Evolutionary conservation across 345 rosid species (phyloP).

Genomic region (Laguncularia racemosa): DNA sequence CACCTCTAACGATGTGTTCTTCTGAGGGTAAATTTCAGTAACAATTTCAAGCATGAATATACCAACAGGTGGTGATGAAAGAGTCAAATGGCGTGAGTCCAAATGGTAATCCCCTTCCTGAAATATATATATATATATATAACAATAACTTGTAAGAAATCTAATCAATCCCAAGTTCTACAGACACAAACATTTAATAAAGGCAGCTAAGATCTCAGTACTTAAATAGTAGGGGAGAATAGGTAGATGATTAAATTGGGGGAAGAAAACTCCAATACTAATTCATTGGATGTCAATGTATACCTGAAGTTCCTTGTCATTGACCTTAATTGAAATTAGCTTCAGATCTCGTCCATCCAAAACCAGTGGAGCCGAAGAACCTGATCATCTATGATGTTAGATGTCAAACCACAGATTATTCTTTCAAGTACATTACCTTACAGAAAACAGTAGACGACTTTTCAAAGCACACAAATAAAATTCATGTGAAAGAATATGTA

Average conservation of each 20-base stretch:
- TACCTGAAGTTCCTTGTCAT: conserved; percentile 66
- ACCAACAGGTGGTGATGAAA: conserved; percentile 53
- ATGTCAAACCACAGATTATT: too few species aligned
- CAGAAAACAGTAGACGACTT: too few species aligned
- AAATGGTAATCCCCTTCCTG: conserved; percentile 63
- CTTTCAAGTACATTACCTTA: too few species aligned
- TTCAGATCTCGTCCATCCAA: conserved; percentile 79
- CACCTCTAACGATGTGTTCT: conserved; percentile 91
- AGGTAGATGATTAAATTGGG: too few species aligned
- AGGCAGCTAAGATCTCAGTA: too few species aligned
- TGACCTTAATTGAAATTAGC: conserved; percentile 68
- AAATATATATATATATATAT: not conserved
- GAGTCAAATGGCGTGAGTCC: conserved; percentile 63
- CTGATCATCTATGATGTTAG: conserved; percentile 28
- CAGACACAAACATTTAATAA: too few species aligned
- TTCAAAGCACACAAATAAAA: too few species aligned
- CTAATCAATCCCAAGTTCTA: not conserved
- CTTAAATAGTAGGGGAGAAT: too few species aligned
- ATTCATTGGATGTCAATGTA: not conserved
- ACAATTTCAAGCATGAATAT: conserved; percentile 68
- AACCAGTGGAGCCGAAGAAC: conserved; percentile 65
- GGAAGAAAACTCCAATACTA: not conserved
- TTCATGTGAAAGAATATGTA: too few species aligned
- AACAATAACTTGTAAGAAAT: not conserved
- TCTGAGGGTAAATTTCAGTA: conserved; percentile 80